Conservation (phyloP, 1,139 yeast genomes). For the Taiozyma sp. region DNA sequence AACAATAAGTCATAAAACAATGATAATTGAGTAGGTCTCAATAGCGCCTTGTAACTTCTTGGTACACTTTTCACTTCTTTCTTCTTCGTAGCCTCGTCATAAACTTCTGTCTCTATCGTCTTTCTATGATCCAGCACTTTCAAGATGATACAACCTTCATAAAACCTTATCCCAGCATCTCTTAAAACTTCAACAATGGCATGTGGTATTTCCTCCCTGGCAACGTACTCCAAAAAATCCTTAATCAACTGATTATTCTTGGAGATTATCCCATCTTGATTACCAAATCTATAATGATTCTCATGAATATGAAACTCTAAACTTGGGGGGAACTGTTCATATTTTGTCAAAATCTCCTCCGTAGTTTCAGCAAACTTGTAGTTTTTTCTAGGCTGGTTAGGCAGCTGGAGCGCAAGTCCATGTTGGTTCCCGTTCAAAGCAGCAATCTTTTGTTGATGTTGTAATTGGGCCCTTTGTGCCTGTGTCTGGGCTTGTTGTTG, state of each 20-base stretch:
- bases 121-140: conserved; percentile 72
- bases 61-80: conserved; percentile 41
- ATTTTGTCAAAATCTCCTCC: conserved; percentile 73
- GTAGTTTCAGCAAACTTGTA: conserved; percentile 68
- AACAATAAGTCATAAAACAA: conserved; percentile 81
- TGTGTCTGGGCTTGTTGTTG: conserved; percentile 30
- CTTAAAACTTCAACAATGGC: conserved; percentile 85
- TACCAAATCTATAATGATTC: conserved; percentile 62
- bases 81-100: conserved; percentile 9
- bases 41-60: conserved; percentile 67
- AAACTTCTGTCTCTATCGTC: conserved; percentile 10
- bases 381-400: conserved; percentile 36
- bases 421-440: conserved; percentile 41
- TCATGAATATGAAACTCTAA: conserved; percentile 87
- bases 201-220: conserved; percentile 80
- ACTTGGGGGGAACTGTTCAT: conserved; percentile 75
- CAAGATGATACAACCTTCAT: conserved; percentile 85
- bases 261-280: conserved; percentile 75
- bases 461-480: conserved; percentile 31
- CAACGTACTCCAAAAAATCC: conserved; percentile 73
- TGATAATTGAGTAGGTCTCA: conserved; percentile 78
- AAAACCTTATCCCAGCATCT: conserved; percentile 77
- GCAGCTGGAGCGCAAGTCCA: conserved; percentile 23
- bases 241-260: conserved; percentile 77
- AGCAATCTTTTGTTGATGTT: conserved; percentile 37